These are phyloP conservation scores for Cymbomonas tetramitiformis DNA, from an alignment of 139 green algal genomes.

Conservation along the genomic window DNA sequence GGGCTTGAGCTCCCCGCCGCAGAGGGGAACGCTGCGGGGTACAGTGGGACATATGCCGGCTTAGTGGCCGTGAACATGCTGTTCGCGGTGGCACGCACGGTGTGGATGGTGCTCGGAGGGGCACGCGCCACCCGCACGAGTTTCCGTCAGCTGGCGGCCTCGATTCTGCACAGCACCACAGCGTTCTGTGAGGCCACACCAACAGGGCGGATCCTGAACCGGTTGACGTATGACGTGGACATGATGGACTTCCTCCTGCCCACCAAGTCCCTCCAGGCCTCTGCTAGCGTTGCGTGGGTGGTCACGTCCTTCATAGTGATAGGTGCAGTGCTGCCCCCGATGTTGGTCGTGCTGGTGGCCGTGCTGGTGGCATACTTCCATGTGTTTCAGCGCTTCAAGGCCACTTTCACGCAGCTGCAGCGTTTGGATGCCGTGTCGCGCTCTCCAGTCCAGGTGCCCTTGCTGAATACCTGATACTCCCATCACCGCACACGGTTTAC, in stretches of 20 bases:
- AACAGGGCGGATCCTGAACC: constrained; percentile 72
- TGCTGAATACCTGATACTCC: too few relatives aligned
- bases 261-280: constrained; percentile 30
- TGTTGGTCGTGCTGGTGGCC: constrained; percentile 46
- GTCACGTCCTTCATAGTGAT: constrained; percentile 46
- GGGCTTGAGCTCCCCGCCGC: too few relatives aligned
- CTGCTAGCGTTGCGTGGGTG: constrained; percentile 8
- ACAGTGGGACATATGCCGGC: too few relatives aligned
- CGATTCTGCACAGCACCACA: constrained; percentile 58
- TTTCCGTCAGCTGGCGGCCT: too few relatives aligned
- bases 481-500: too few relatives aligned
- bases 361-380: constrained; percentile 49
- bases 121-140: too few relatives aligned
- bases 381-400: constrained; percentile 54
- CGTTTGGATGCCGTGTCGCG: constrained; percentile 66
- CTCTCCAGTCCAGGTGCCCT: constrained; percentile 62
- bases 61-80: too few relatives aligned
- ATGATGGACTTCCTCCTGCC: constrained; percentile 60
- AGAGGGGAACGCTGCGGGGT: too few relatives aligned
- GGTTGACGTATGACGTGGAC: constrained; percentile 70
- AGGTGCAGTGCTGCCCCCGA: constrained; percentile 41
- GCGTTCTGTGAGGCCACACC: constrained; percentile 85
- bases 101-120: too few relatives aligned
- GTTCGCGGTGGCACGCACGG: too few relatives aligned
- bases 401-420: constrained; percentile 65